Base-by-base conservation (phyloP, 768 basidiomycete genomes). In the Tylopilus subfusipes region DNA sequence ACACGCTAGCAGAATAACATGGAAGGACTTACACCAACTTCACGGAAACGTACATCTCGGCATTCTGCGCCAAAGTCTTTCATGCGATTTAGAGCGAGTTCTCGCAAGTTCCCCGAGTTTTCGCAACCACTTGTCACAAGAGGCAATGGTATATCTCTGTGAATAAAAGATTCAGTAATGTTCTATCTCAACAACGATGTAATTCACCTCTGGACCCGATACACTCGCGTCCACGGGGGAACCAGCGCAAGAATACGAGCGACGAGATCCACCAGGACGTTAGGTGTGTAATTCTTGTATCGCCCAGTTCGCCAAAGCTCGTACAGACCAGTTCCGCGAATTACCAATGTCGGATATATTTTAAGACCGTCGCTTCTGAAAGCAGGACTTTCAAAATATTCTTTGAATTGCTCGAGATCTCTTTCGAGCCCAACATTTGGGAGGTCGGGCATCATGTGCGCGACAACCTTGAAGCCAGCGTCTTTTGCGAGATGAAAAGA, bases 391-490 rank as follows among this genome's bases (percentile, higher is more conserved):
- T 99, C 97, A 63, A 99, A 99, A 71, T 94, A 99, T 69, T 98
- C 97, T 69, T 97, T 95, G 81, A 99, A 99, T 66, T 98, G 97
- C 65, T 94, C 94, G 44, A 99, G 82, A 72, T 99, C 97, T 53
- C 97, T 84, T 75, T 98, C 97, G 55, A 96, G 81, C 31, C 97
- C 97, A 53, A 98, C 92, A 68, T 99, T 99, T 10, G 96, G 96
- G 10, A 98, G 81, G 70, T 99, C 96, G 14, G 95, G 94, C 95
- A 99, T 99, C 97, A 98, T 98, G 69, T 99, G 97, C 19, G 95
- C 95, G 27, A 99, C 97, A 51, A 99, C 95, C 73, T 99, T 99
- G 86, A 97, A 99, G 5, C 97, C 97, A 2, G 96, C 97, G 64
- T 99, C 96, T 70, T 99, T 99, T 19, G 94, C 88, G 63, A 99